Evolutionary conservation across 228 moss, liverwort and hornwort genomes (phyloP), one percentile per base, ranked within the genome.

Genomic region (Sphagnum fallax): DNA sequence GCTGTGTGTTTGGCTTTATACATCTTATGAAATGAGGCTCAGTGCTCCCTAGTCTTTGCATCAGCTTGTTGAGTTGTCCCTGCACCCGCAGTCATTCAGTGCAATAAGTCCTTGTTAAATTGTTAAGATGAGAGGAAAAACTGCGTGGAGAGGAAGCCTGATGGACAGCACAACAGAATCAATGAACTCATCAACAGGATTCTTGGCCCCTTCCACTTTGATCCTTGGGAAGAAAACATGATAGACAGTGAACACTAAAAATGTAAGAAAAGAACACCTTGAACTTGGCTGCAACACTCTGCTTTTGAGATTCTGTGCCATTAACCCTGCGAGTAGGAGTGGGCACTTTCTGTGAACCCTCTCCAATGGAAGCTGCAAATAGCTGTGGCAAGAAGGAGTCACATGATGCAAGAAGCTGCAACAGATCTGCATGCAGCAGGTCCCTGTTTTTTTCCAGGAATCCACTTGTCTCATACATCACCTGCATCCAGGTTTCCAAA

Each of bases 11-110:
- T 57, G 88, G 88, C 70, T 88, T 88, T 70, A 88, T 84, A 74
- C 88, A 88, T 16, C 88, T 84, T 69, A 88, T 84, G 52, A 88
- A 88, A 52, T 88, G 88, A 65, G 88, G 88, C 32, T 82, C 88
- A 48, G 88, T 88, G n/a, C 74, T 73, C 70, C 84, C 88, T 60
- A 88, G 80, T 67, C 88, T 72, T 52, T 88, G 84, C 88, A 88
- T 84, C 72, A 88, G 57, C 70, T 84, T 88, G 57, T 82, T 82
- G 70, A 88, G 61, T 74, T 88, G 88, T 15, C 84, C 88, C 88
- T 88, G 84, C 55, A 73, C 48, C 49, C 53, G 47, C 72, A 48
- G 5, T 32, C 32, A 32, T 32, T 32, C 32, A 32, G 32, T 32
- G 32, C 32, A 32, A 32, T 32, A 32, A 32, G 32, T 32, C 32